These are phyloP conservation scores for Fusarium sp. DNA, from an alignment of 2,329 filamentous ascomycete species.

Conservation along the genomic window DNA sequence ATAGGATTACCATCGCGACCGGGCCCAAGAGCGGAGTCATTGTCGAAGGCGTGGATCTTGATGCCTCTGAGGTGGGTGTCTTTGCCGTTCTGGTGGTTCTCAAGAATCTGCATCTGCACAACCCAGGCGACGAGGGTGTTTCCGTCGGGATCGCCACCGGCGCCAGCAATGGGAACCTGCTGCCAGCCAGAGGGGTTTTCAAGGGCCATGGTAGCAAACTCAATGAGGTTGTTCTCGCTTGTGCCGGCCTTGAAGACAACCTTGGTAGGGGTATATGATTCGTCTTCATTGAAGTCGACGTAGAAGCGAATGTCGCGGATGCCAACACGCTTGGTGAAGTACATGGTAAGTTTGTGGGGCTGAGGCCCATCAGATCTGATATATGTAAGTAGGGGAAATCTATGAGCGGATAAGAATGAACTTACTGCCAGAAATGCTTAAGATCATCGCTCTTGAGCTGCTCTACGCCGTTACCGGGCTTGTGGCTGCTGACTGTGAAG, in stretches of 20 bases:
- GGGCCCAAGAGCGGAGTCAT: constrained; percentile 59
- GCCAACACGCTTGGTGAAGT: constrained; percentile 85
- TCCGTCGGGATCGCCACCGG: constrained; percentile 71
- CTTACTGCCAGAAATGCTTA: constrained; percentile 82
- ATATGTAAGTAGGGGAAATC: neutral
- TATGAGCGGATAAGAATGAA: constrained; percentile 17
- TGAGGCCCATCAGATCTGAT: constrained; percentile 83
- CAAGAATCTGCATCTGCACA: constrained; percentile 88
- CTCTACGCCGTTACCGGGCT: constrained; percentile 82
- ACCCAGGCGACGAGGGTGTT: constrained; percentile 89
- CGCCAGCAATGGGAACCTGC: constrained; percentile 74
- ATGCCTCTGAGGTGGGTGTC: constrained; percentile 97
- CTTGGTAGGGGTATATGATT: constrained; percentile 95
- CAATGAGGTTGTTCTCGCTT: constrained; percentile 89
- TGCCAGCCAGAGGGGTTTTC: constrained; percentile 90
- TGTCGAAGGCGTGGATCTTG: constrained; percentile 79
- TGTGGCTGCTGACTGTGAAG: constrained; percentile 85
- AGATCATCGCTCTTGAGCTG: constrained; percentile 81
- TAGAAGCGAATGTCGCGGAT: constrained; percentile 85
- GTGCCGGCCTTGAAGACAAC: constrained; percentile 91
- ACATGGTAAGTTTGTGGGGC: constrained; percentile 84
- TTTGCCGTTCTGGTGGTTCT: constrained; percentile 99
- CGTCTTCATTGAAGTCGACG: constrained; percentile 91
- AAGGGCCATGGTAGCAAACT: constrained; percentile 85
- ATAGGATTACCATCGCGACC: constrained; percentile 53